Percentiles rank a stretch among this genome's conserved stretches.
These are phyloP conservation scores for Jacaranda mimosifolia DNA, from an alignment of 257 asterid genomes.

Conservation along the genomic window DNA sequence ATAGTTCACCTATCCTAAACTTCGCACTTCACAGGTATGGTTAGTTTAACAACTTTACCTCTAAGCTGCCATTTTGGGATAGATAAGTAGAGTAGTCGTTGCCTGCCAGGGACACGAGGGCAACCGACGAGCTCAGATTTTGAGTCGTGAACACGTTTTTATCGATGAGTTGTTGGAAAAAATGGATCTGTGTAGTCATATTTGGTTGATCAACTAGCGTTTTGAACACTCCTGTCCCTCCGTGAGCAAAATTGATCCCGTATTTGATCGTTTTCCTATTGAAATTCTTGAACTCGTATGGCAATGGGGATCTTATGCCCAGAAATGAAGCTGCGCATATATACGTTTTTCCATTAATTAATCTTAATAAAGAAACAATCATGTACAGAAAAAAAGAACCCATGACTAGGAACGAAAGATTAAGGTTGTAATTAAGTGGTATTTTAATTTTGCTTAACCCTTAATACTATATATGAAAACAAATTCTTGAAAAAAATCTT, in stretches of 20 bases:
- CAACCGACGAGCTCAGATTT: conserved; percentile 55
- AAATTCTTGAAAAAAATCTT: too few species aligned
- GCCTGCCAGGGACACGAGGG: conserved; percentile 71
- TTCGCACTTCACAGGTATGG: not conserved
- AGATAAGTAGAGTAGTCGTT: conserved; percentile 68
- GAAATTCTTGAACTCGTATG: conserved; percentile 40
- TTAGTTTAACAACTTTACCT: conserved; percentile 50
- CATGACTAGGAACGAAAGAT: too few species aligned
- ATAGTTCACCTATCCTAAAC: not conserved
- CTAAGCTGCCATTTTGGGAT: conserved; percentile 44
- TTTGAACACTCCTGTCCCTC: conserved; percentile 78
- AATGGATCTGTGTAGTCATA: conserved; percentile 72
- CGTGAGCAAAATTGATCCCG: conserved; percentile 75
- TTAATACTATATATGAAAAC: too few species aligned
- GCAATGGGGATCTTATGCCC: conserved; percentile 57
- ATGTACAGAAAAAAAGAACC: too few species aligned
- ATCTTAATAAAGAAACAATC: too few species aligned
- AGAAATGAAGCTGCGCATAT: conserved; percentile 53
- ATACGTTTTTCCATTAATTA: not conserved
- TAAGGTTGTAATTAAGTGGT: too few species aligned
- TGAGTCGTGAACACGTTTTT: conserved; percentile 44
- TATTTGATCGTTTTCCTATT: conserved; percentile 25
- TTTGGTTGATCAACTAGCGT: conserved; percentile 68
- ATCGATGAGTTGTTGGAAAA: conserved; percentile 58
- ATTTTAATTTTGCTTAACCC: too few species aligned